Conservation (phyloP, 2,329 filamentous ascomycete species). For the Domatiomyces catenatus region DNA sequence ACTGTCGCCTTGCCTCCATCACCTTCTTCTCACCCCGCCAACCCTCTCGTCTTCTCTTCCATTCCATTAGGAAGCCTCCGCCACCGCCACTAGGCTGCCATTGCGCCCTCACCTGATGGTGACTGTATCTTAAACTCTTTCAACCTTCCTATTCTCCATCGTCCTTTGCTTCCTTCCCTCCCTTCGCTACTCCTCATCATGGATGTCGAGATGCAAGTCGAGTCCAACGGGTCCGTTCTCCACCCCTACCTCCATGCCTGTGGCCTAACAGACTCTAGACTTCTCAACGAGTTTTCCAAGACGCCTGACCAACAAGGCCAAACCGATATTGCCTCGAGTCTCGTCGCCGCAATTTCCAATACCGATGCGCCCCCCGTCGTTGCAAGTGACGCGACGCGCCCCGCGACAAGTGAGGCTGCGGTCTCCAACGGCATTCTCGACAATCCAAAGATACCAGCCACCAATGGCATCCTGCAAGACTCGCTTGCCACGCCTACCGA, state of each 20-base stretch:
- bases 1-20: neutral
- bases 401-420: neutral
- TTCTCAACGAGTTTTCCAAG: conserved; percentile 14
- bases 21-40: neutral
- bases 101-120: neutral
- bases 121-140: neutral
- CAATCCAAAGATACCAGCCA: neutral
- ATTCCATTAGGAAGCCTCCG: neutral
- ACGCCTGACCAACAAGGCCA: conserved; percentile 12
- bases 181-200: conserved; percentile 8
- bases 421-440: neutral
- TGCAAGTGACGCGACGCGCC: neutral
- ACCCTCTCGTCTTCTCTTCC: neutral
- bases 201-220: conserved; percentile 17
- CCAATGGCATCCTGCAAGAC: neutral
- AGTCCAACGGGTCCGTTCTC: conserved; percentile 15
- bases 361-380: conserved; percentile 3
- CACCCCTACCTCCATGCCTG: neutral
- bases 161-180: neutral
- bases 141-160: neutral
- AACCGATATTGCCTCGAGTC: conserved; percentile 11
- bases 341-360: conserved; percentile 15
- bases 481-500: neutral
- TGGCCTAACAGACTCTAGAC: conserved; percentile 9
- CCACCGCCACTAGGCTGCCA: neutral